Base-by-base conservation (phyloP, 163 green algal species). In the Prototheca cutis region DNA sequence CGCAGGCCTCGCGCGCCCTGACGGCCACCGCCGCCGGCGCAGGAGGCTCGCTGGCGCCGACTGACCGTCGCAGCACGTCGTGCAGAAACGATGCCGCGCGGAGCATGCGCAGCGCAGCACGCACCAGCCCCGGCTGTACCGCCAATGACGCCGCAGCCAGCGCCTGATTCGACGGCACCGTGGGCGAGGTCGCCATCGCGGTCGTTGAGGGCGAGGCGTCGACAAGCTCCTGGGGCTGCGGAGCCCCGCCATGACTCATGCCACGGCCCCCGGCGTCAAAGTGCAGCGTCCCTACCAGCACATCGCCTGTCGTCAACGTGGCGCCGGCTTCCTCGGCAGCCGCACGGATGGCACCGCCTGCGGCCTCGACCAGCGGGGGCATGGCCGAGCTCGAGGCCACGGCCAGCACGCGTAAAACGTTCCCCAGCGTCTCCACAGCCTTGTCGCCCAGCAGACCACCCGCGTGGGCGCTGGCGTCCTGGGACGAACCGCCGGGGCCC, bases 351-450 rank as follows among this genome's bases (percentile, higher is more conserved):
- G 57, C 62, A 24, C 57, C 55, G 6, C 39, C 55, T 6, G 59
- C 61, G 28, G 62, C 68, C 42, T 66, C 59, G 54, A 61, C 42
- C 48, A 56, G 53, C 19, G 48, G 18, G 40, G 10, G 18, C 64
- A 61, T 30, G 32, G 53, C 58, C 13, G 57, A 40, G 32, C 34
- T 28, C 4, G 34, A 25, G 6, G n/a, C 34, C 48, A 65, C 25
- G n/a, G 48, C 48, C 13, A 24, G 45, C 21, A 19, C 15, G 25
- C 61, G 30, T 40, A 51, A 57, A 18, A 25, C 33, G 42, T 59
- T 45, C 32, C 49, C 62, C 34, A 31, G 47, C 8, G 42, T 23
- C 8, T 19, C 42, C 42, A 23, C 8, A 4, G 24, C 42, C 42
- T 6, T 17, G 18, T 51, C 42, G 18, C 5, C 18, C 42, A 45